Evolutionary conservation across 306 rosid species (phyloP), one percentile per base, ranked within the genome.

Genomic region (Elaeagnus macrophylla): DNA sequence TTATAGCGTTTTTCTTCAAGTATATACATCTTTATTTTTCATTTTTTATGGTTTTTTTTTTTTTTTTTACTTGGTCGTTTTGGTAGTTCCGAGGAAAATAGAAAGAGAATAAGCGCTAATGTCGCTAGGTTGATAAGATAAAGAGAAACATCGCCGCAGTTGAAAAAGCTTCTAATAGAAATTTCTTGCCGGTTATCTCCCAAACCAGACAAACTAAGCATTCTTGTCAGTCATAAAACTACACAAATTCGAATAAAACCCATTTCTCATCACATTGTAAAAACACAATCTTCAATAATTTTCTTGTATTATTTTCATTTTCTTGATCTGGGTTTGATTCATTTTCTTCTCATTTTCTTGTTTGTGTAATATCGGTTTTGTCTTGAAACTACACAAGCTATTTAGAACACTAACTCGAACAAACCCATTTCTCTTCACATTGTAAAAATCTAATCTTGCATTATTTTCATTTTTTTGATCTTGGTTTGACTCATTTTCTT

Each of bases 71-170:
- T 48, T 50, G 17, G 79, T 63, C 51, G 37, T 67, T 66, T 76
- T 76, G 88, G 37, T 76, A 78, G 76, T 78, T 86, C 82, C 91
- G 60, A 86, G 72, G 76, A 61, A 62, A 39, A 54, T 54, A 53
- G 41, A 67, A 57, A 43, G 58, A 54, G 65, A 58, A 62, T 68
- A 75, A 81, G 84, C 74, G 72, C 64, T 72, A 64, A 81, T 83
- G 94, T 84, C 89, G 81, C 81, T 63, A 37, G 51, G 76, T 14
- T 77, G 90, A 72, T 79, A 56, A 14, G 62, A 71, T 70, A 75
- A 75, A 77, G 90, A 80, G 95, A 66, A 79, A 82, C 84, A 75
- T 75, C 8, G 48, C 42, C 37, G 79, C 81, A 79, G 83, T 73
- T 65, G 74, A 77, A 87, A 25, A 86, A 80, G 87, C 76, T 77